These are phyloP conservation scores for Pholiota molesta DNA, from an alignment of 768 basidiomycete species.

Conservation along the genomic window DNA sequence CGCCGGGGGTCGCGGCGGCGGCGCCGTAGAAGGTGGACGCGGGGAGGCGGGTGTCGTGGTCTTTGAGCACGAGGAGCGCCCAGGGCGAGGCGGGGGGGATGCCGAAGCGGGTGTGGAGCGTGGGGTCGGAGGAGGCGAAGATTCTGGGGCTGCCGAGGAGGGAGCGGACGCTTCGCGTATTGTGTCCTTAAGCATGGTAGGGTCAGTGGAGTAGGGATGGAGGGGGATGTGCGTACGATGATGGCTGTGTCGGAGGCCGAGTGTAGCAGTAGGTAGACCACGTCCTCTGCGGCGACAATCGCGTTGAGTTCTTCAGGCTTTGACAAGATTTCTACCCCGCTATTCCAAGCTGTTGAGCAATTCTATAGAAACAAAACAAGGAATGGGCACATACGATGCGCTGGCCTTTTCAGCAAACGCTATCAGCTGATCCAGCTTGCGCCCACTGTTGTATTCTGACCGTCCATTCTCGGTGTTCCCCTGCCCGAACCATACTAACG, in stretches of 20 bases:
- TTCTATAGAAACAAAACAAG: not conserved
- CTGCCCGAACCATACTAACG: slow-evolving; percentile 66
- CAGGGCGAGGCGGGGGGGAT: slow-evolving; percentile 48
- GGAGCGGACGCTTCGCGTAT: slow-evolving; percentile 39
- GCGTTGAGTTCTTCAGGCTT: slow-evolving; percentile 45
- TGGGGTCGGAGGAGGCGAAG: slow-evolving; percentile 40
- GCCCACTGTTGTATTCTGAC: slow-evolving; percentile 75
- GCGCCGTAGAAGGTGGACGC: slow-evolving; percentile 46
- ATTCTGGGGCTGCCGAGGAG: slow-evolving; percentile 53
- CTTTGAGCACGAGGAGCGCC: slow-evolving; percentile 70
- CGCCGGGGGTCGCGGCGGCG: slow-evolving; percentile 18
- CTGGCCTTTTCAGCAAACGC: slow-evolving; percentile 78
- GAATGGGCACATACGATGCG: slow-evolving; percentile 55
- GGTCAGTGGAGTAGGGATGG: not conserved
- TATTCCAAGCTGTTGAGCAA: slow-evolving; percentile 8
- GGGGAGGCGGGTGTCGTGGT: slow-evolving; percentile 50
- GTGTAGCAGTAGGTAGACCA: slow-evolving; percentile 57
- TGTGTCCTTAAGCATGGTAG: slow-evolving; percentile 29
- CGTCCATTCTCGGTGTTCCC: slow-evolving; percentile 55
- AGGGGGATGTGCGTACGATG: slow-evolving; percentile 29
- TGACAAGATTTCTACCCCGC: slow-evolving; percentile 32
- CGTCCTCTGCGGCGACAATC: slow-evolving; percentile 36
- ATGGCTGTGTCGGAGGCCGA: slow-evolving; percentile 43
- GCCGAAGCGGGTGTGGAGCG: slow-evolving; percentile 38
- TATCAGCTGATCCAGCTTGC: slow-evolving; percentile 72